Evolutionary conservation across 129 eudicot species (phyloP).

Genomic region (Escallonia rubra): DNA sequence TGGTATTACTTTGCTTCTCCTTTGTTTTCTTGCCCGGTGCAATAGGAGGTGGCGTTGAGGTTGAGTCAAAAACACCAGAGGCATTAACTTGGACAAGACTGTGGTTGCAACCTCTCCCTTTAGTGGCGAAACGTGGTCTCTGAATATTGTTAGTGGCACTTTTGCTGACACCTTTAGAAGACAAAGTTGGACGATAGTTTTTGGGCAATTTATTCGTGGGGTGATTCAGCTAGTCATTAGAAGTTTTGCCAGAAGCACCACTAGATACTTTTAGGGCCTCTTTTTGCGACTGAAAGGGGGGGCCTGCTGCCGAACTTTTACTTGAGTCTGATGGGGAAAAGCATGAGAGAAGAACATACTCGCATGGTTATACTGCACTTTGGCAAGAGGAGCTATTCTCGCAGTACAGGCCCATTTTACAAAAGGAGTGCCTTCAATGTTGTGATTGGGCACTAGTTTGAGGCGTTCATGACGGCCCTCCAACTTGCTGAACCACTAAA

Average conservation of each 20-base stretch:
- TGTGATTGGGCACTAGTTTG: not conserved
- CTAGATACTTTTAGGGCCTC: no score
- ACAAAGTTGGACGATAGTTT: no score
- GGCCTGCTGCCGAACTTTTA: no score
- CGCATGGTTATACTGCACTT: not conserved
- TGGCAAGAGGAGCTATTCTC: not conserved
- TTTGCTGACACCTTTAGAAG: no score
- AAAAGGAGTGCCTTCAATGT: not conserved
- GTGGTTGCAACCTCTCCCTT: no score
- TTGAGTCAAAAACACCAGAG: not conserved
- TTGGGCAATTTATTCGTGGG: no score
- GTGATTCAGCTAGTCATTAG: no score
- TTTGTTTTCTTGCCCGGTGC: not conserved
- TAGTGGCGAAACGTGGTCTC: no score
- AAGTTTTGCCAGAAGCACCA: no score
- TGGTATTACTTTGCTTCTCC: not conserved
- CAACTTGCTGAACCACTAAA: conserved; percentile 10
- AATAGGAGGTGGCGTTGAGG: not conserved
- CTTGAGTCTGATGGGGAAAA: not conserved
- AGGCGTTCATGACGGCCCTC: conserved; percentile 11
- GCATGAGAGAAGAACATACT: not conserved
- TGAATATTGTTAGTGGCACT: no score
- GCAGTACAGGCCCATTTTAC: not conserved
- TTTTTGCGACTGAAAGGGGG: no score
- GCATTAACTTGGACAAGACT: no score